These are phyloP conservation scores for Globisporangium megalacanthum DNA, from an alignment of 352 stramenopile genomes.

Conservation along the genomic window DNA sequence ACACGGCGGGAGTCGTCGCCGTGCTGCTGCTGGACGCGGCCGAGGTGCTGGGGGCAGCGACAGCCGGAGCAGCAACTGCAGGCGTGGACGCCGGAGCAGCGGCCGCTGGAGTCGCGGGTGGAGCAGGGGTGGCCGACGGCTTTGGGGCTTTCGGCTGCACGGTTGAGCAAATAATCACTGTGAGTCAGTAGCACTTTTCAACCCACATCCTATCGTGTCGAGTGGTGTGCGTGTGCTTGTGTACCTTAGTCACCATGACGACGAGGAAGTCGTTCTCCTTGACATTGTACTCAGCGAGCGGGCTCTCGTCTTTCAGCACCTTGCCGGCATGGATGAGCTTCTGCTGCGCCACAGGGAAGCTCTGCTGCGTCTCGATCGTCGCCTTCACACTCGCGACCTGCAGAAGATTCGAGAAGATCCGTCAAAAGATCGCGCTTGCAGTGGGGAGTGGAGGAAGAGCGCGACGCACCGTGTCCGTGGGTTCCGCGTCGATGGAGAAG, in stretches of 20 bases:
- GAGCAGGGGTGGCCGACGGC: constrained; percentile 22
- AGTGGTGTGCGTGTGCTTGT: background rate
- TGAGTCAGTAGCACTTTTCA: background rate
- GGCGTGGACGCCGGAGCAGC: constrained; percentile 19
- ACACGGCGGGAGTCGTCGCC: constrained; percentile 48
- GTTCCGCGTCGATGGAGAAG: constrained; percentile 69
- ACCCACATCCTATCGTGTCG: background rate
- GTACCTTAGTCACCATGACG: constrained; percentile 85
- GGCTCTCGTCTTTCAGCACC: constrained; percentile 84
- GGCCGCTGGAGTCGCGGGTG: constrained; percentile 21
- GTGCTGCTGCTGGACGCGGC: constrained; percentile 62
- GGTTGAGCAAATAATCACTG: background rate
- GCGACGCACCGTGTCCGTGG: constrained; percentile 55
- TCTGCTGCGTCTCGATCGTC: constrained; percentile 75
- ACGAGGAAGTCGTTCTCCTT: constrained; percentile 88
- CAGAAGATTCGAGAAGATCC: constrained; percentile 10
- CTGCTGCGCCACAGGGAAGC: constrained; percentile 64
- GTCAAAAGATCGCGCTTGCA: background rate
- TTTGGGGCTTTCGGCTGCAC: constrained; percentile 54
- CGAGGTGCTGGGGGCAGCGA: constrained; percentile 52
- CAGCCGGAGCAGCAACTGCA: constrained; percentile 18
- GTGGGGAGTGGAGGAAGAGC: background rate
- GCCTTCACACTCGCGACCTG: constrained; percentile 73
- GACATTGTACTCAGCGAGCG: constrained; percentile 75
- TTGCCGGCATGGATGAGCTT: constrained; percentile 88